phyloP scores from a whole-genome alignment of 345 rosid genomes.

The Aquilaria sinensis region DNA sequence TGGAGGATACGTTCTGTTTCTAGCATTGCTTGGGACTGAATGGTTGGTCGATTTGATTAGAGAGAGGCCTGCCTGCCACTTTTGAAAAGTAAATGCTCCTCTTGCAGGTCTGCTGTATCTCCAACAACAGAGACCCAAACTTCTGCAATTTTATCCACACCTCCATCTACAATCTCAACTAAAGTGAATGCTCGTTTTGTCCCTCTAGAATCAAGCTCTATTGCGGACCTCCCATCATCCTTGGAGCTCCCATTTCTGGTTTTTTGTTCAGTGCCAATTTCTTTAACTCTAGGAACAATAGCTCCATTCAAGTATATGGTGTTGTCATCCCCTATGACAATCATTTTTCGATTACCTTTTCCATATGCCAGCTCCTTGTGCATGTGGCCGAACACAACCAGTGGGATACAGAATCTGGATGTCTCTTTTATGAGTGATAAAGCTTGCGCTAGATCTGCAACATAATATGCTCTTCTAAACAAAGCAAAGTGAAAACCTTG shows the following conservation, averaged over 20 bases:
- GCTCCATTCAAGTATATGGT: slow-evolving; percentile 74
- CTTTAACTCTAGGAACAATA: slow-evolving; percentile 64
- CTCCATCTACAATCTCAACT: slow-evolving; percentile 53
- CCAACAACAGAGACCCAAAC: slow-evolving; percentile 66
- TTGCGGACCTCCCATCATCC: slow-evolving; percentile 9
- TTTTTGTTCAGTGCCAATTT: slow-evolving; percentile 8
- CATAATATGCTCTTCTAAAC: slow-evolving; percentile 15
- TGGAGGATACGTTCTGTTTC: too few species aligned
- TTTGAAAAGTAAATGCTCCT: slow-evolving; percentile 48
- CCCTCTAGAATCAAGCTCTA: slow-evolving; percentile 24
- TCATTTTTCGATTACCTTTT: slow-evolving; percentile 66
- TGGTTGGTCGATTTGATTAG: background rate
- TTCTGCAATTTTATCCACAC: slow-evolving; percentile 56
- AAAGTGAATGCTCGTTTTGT: slow-evolving; percentile 61
- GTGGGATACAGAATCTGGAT: slow-evolving; percentile 28
- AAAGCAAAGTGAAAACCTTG: slow-evolving; percentile 4
- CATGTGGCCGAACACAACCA: slow-evolving; percentile 92
- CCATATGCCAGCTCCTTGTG: slow-evolving; percentile 66
- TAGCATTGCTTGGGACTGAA: too few species aligned
- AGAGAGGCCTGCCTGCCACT: slow-evolving; percentile 1
- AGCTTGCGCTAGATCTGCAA: slow-evolving; percentile 74
- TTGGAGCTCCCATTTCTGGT: background rate
- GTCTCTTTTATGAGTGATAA: slow-evolving; percentile 52
- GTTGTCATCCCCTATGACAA: slow-evolving; percentile 40
- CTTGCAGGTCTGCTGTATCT: slow-evolving; percentile 31